Evolutionary conservation across 164 flowering plant species (phyloP), one percentile per base, ranked within the genome.

Genomic region (Stephania cephalantha): DNA sequence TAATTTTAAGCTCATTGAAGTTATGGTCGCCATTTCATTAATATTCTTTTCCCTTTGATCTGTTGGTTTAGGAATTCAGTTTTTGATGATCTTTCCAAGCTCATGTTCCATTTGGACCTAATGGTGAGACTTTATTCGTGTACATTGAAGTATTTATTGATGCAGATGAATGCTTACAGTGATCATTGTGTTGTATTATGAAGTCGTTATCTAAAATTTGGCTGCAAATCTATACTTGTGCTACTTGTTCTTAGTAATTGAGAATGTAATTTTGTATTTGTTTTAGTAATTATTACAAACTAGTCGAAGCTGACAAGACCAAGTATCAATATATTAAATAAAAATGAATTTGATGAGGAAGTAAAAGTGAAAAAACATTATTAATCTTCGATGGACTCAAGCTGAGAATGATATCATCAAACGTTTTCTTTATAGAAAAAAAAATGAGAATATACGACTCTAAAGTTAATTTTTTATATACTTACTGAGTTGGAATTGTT

Each of bases 31-130:
- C 31, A 5, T 55, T 70, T 9, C 65, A n/a, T 66, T 17, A 68
- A 48, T 22, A 20, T 72, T 10, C 12, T 67, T 63, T 67, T 74
- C 25, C 42, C 2, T 69, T 48, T 70, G 20, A 29, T 11, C 66
- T 35, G 25, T 25, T 25, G 13, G 7, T 70, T 35, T 29, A 35
- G 70, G 22, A 45, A 45, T 68, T 52, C 8, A 29, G 76, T 90
- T 78, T 80, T 85, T 79, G 87, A 88, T 68, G 97, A 90, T 78
- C 82, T 91, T 71, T 75, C 44, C 72, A 84, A 79, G 85, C 93
- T 95, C 63, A 91, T 88, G 91, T 76, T 85, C 61, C 81, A 69
- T 70, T 81, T 91, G 29, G 78, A 86, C 70, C 77, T 88, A 74
- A 82, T 77, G 88, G 97, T 92, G 79, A 83, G 88, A 22, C 80